Percentiles rank a stretch among this genome's conserved stretches.
Evolutionary conservation across 1,284 basidiomycete species (phyloP).

Genomic region (Moniliella sp.): DNA sequence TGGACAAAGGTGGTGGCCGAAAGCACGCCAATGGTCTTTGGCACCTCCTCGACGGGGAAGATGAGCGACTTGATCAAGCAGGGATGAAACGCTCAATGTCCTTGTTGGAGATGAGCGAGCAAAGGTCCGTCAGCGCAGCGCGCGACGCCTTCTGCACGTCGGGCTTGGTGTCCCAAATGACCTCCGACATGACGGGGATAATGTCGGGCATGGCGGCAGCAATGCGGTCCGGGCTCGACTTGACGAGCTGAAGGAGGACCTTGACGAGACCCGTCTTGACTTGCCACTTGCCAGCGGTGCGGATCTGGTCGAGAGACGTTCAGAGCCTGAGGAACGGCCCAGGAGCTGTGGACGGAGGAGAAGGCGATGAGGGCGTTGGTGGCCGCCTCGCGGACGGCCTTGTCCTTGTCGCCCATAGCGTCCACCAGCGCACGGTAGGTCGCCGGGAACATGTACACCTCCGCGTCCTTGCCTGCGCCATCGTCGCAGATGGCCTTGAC

Average conservation of each 20-base stretch:
- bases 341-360: slow-evolving; percentile 65
- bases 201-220: slow-evolving; percentile 84
- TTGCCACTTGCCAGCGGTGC: slow-evolving; percentile 96
- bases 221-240: slow-evolving; percentile 59
- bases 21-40: slow-evolving; percentile 81
- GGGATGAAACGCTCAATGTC: slow-evolving; percentile 63
- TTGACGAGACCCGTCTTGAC: slow-evolving; percentile 74
- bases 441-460: slow-evolving; percentile 63
- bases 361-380: slow-evolving; percentile 62
- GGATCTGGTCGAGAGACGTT: slow-evolving; percentile 77
- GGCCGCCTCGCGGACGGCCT: slow-evolving; percentile 60
- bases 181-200: slow-evolving; percentile 79
- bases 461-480: slow-evolving; percentile 61
- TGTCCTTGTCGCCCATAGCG: slow-evolving; percentile 75
- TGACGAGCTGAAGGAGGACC: slow-evolving; percentile 73
- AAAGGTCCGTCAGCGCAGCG: slow-evolving; percentile 62
- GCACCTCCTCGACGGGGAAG: slow-evolving; percentile 97
- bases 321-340: slow-evolving; percentile 65
- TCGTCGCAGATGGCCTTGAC: slow-evolving; percentile 49
- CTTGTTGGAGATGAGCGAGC: slow-evolving; percentile 67
- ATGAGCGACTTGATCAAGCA: slow-evolving; percentile 89
- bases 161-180: slow-evolving; percentile 98
- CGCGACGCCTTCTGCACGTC: slow-evolving; percentile 98
- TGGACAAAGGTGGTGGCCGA: slow-evolving; percentile 99
- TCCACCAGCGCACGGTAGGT: slow-evolving; percentile 71